Percentiles rank a stretch among this genome's conserved stretches.
Conservation (phyloP, 2,329 filamentous ascomycete species). For the Colletotrichum orchidophilum region DNA sequence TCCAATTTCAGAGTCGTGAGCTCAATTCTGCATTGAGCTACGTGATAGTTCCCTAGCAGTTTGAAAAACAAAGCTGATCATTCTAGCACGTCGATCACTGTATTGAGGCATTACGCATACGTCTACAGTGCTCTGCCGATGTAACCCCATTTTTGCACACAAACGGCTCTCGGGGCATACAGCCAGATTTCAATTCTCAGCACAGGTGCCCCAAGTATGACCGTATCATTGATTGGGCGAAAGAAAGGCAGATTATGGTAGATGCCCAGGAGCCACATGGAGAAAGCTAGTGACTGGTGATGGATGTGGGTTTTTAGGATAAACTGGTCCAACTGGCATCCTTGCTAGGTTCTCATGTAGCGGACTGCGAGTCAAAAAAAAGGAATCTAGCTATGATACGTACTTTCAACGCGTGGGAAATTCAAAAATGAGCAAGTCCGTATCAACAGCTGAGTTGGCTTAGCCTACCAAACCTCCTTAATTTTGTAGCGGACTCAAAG, state of each 20-base stretch:
- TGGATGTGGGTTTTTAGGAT: too few species aligned
- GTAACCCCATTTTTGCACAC: constrained; percentile 23
- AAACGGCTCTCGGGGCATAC: constrained; percentile 1
- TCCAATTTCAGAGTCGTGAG: not conserved
- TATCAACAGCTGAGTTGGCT: too few species aligned
- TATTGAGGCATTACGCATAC: constrained; percentile 18
- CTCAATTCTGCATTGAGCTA: not conserved
- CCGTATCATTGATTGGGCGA: constrained; percentile 19
- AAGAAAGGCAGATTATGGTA: constrained; percentile 16
- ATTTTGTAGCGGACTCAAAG: too few species aligned
- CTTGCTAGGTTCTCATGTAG: too few species aligned
- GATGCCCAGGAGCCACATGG: not conserved
- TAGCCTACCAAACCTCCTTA: too few species aligned
- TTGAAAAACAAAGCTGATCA: not conserved
- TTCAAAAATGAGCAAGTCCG: too few species aligned
- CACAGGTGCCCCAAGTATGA: constrained; percentile 24
- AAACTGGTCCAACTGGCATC: too few species aligned
- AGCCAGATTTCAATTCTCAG: constrained; percentile 22
- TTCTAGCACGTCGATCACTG: constrained; percentile 23
- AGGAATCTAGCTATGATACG: too few species aligned
- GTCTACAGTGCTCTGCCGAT: constrained; percentile 7
- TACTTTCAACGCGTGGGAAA: too few species aligned
- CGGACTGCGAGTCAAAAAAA: too few species aligned
- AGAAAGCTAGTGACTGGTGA: too few species aligned
- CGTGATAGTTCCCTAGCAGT: not conserved